phyloP scores from a whole-genome alignment of 2,329 filamentous ascomycete species.

The Orbilia ellipsospora region DNA sequence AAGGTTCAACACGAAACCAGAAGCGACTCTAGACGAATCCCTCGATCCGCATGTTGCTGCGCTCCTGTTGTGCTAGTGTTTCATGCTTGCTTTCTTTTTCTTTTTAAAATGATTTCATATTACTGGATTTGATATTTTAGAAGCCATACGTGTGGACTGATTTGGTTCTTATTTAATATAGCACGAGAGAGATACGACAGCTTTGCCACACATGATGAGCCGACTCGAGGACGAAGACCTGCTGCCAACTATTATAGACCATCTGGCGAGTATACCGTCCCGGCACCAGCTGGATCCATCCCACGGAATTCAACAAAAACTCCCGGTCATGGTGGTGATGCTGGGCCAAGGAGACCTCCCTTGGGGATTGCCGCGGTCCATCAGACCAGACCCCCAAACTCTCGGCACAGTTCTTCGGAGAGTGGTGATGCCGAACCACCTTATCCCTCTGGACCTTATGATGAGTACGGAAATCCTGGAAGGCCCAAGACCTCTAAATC shows the following conservation, averaged over 20 bases:
- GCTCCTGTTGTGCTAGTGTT: slow-evolving; percentile 35
- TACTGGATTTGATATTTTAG: slow-evolving; percentile 11
- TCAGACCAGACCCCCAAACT: slow-evolving; percentile 44
- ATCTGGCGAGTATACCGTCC: slow-evolving; percentile 33
- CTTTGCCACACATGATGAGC: slow-evolving; percentile 30
- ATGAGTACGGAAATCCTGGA: slow-evolving; percentile 28
- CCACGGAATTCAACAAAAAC: slow-evolving; percentile 43
- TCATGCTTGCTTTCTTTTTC: slow-evolving; percentile 9
- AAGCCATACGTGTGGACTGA: slow-evolving; percentile 55
- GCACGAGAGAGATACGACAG: slow-evolving; percentile 32
- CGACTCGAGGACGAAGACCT: slow-evolving; percentile 30
- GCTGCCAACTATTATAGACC: slow-evolving; percentile 29
- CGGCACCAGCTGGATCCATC: slow-evolving; percentile 13
- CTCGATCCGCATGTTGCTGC: slow-evolving; percentile 52
- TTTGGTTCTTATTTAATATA: slow-evolving; percentile 33
- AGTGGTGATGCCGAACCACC: slow-evolving; percentile 42
- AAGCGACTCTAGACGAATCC: slow-evolving; percentile 56
- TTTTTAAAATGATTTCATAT: neutral
- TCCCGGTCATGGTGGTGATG: slow-evolving; percentile 40
- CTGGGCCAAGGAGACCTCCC: slow-evolving; percentile 8
- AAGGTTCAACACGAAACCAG: slow-evolving; percentile 56
- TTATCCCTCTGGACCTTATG: slow-evolving; percentile 24
- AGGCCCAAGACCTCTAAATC: slow-evolving; percentile 35
- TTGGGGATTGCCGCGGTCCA: slow-evolving; percentile 18
- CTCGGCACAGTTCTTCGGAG: slow-evolving; percentile 48